Conservation (phyloP, 2,329 filamentous ascomycete species). For the Juglanconis oblonga region DNA sequence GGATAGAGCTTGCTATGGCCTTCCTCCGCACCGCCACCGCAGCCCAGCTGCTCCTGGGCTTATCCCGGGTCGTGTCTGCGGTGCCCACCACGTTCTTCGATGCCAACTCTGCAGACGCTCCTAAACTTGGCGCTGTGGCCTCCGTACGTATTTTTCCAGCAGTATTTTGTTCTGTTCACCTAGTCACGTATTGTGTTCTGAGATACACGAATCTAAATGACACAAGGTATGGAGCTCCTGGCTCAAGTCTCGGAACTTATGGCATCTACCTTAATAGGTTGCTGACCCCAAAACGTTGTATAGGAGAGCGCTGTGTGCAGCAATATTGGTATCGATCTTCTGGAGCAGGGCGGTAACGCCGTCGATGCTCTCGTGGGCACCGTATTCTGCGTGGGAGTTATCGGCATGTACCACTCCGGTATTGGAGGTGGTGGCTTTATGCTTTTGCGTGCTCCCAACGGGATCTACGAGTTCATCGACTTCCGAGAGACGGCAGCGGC, state of each 20-base stretch:
- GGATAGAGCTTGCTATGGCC: constrained; percentile 8
- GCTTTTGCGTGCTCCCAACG: constrained; percentile 63
- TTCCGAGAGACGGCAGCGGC: constrained; percentile 83
- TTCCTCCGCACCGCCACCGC: background rate
- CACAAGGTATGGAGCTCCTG: no score
- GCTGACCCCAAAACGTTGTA: no score
- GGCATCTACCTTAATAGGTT: no score
- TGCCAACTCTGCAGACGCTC: constrained; percentile 9
- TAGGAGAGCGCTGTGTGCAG: constrained; percentile 56
- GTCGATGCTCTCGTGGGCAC: constrained; percentile 65
- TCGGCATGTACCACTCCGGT: constrained; percentile 66
- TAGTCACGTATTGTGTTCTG: no score
- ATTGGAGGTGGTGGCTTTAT: constrained; percentile 80
- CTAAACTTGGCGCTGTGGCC: constrained; percentile 54
- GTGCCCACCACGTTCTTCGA: constrained; percentile 18
- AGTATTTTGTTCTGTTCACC: no score
- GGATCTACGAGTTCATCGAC: constrained; percentile 75
- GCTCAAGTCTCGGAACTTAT: no score
- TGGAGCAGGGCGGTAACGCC: constrained; percentile 62
- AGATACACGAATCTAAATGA: no score
- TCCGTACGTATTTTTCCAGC: constrained; percentile 28
- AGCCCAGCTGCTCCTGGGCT: constrained; percentile 19
- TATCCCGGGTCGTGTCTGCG: constrained; percentile 31
- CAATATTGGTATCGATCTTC: constrained; percentile 53
- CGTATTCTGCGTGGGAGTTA: constrained; percentile 60